Evolutionary conservation across 2,329 filamentous ascomycete genomes (phyloP).

Genomic region (Penicillium crustosum): DNA sequence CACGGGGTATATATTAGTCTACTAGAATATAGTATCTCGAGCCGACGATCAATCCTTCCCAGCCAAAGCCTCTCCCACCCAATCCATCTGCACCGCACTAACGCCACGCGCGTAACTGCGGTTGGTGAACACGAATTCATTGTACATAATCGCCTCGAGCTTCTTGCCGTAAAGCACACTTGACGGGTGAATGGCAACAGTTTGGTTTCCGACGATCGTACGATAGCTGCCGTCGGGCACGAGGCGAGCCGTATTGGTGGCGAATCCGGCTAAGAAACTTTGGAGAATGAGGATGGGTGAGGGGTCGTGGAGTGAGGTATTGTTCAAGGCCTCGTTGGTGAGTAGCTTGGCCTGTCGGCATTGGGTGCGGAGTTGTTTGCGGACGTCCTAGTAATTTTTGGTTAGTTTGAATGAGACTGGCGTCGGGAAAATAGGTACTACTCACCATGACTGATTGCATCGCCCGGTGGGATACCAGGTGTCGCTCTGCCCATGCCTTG

Average conservation of each 20-base stretch:
- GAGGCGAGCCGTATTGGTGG: slow-evolving; percentile 59
- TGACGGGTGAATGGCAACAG: slow-evolving; percentile 62
- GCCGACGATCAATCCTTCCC: slow-evolving; percentile 17
- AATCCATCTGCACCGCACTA: slow-evolving; percentile 62
- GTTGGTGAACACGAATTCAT: slow-evolving; percentile 65
- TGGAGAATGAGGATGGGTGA: slow-evolving; percentile 54
- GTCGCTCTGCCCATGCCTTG: slow-evolving; percentile 59
- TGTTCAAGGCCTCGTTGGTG: slow-evolving; percentile 26
- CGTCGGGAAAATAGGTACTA: not conserved
- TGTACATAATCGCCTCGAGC: slow-evolving; percentile 64
- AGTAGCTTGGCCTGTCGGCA: slow-evolving; percentile 52
- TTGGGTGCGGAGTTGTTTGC: slow-evolving; percentile 60
- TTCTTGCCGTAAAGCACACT: slow-evolving; percentile 61
- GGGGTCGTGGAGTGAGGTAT: slow-evolving; percentile 32
- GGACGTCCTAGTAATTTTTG: slow-evolving; percentile 49
- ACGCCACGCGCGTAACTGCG: slow-evolving; percentile 63
- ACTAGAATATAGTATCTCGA: slow-evolving; percentile 8
- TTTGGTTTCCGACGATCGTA: slow-evolving; percentile 61
- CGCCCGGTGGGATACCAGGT: slow-evolving; percentile 61
- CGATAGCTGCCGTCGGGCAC: slow-evolving; percentile 62
- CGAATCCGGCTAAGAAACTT: slow-evolving; percentile 60
- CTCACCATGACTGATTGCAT: slow-evolving; percentile 64
- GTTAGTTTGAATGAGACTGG: slow-evolving; percentile 7
- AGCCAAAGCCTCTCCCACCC: slow-evolving; percentile 56
- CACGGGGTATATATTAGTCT: slow-evolving; percentile 15